Base-by-base conservation (phyloP, 2,329 filamentous ascomycete species). In the Neopestalotiopsis sp. region DNA sequence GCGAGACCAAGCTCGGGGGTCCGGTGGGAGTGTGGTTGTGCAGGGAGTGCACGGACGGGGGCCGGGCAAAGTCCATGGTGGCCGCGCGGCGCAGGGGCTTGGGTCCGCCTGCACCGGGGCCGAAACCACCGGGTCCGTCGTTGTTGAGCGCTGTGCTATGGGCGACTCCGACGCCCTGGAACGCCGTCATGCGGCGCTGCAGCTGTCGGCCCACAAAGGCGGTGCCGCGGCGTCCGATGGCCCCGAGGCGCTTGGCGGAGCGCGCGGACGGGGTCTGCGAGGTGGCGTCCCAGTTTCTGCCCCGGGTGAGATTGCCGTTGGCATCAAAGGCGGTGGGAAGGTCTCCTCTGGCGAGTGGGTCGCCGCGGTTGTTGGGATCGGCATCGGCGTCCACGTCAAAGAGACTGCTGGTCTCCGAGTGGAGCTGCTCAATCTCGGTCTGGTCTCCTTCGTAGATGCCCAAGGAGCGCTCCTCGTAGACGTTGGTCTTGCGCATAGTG, bases 391-490 rank as follows among this genome's bases (percentile, higher is more conserved):
- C 40, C 58, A 58, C 32, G 53, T 57, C 67, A 24, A 42, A 64
- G 34, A 56, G 38, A 34, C 61, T 65, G 49, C 61, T 65, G 2
- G 45, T 65, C 49, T 68, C 67, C 1, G 53, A 62, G 32, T 68
- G 53, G 34, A 57, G 59, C 30, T 71, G 68, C 45, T 76, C 71
- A 9, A 74, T 70, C 2, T 73, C 71, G 17, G 68, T 61, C n/a
- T 69, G 74, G 13, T 66, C 62, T 28, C 69, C 70, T 53, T 72
- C 72, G 70, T 86, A 84, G 5, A 87, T 82, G 0, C 87, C 88
- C 1, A 90, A 79, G 1, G 84, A 87, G 5, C 85, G 81, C 72
- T 90, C 88, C 78, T 90, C 88, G 73, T 90, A 90, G 32, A 69
- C 68, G 74, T 90, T 90, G n/a, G 87, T 88, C 72, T 87, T 86